A percentile compares a stretch with the other conserved stretches of the same genome.
These are phyloP conservation scores for Euphorbia tirucalli DNA, from an alignment of 345 rosid species.

Conservation along the genomic window DNA sequence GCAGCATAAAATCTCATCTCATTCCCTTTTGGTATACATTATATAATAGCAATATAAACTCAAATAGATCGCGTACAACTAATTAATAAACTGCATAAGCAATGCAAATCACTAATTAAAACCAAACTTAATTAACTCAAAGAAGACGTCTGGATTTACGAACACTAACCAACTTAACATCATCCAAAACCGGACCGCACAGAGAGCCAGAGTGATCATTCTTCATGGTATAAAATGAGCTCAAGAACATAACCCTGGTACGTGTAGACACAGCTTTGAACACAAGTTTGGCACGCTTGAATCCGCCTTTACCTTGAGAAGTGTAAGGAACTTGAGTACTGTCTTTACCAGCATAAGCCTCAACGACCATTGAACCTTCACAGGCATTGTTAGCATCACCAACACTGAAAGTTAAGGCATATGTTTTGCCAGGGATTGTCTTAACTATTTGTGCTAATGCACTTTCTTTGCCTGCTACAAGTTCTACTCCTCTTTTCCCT, in stretches of 20 bases:
- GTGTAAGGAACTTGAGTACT: constrained; percentile 41
- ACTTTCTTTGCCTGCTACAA: constrained; percentile 75
- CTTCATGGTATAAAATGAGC: constrained; percentile 62
- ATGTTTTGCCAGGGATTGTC: constrained; percentile 39
- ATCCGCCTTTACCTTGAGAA: constrained; percentile 69
- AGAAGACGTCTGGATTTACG: constrained; percentile 19
- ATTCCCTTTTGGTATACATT: background rate
- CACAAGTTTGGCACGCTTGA: constrained; percentile 37
- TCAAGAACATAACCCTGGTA: constrained; percentile 58
- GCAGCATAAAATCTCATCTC: background rate
- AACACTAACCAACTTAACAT: constrained; percentile 46
- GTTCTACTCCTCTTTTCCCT: constrained; percentile 63
- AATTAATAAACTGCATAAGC: no score
- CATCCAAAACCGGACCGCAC: constrained; percentile 79
- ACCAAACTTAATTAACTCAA: background rate
- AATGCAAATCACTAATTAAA: background rate
- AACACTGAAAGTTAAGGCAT: constrained; percentile 49
- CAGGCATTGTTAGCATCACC: constrained; percentile 66
- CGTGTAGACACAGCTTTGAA: constrained; percentile 48
- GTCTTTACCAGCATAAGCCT: constrained; percentile 55
- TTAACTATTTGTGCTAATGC: constrained; percentile 56
- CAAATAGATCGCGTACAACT: background rate
- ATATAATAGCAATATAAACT: no score
- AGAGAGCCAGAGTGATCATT: constrained; percentile 66
- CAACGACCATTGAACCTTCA: constrained; percentile 59